A percentile compares a stretch with the other conserved stretches of the same genome.
phyloP scores from a whole-genome alignment of 2,329 filamentous ascomycete species.

The Colletotrichum truncatum region DNA sequence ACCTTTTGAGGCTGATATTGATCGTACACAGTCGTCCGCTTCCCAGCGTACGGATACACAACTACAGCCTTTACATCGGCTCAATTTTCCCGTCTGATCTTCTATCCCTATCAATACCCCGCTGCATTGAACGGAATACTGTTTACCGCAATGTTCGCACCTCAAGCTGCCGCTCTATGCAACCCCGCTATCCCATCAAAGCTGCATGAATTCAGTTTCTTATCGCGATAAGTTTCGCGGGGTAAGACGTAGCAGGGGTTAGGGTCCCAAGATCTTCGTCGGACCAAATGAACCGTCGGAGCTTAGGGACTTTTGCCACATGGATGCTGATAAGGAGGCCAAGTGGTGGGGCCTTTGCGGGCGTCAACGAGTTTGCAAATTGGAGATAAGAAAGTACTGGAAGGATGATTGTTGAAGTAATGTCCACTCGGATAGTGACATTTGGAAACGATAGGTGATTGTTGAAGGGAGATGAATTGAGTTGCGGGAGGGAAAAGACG shows the following conservation, averaged over 20 bases:
- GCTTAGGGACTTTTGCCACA: background rate
- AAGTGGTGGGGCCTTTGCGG: background rate
- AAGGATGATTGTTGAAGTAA: conserved; percentile 8
- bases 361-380: background rate
- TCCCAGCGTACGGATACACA: accelerated
- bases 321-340: conserved; percentile 23
- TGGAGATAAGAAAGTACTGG: conserved; percentile 4
- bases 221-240: background rate
- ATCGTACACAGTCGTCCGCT: too few relatives aligned
- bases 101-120: background rate
- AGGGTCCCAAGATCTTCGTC: background rate
- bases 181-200: background rate
- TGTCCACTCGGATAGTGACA: background rate
- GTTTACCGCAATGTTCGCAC: background rate
- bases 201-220: background rate
- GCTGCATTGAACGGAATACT: background rate
- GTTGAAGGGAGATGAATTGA: background rate
- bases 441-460: background rate
- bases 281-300: conserved; percentile 27
- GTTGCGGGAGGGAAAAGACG: background rate
- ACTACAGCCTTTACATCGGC: conserved; percentile 10
- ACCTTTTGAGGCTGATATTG: too few relatives aligned
- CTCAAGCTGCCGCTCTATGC: too few relatives aligned
- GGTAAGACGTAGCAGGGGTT: background rate
- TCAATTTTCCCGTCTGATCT: background rate